Conservation (phyloP, 1,284 basidiomycete genomes). For the Pseudozyma thailandica region DNA sequence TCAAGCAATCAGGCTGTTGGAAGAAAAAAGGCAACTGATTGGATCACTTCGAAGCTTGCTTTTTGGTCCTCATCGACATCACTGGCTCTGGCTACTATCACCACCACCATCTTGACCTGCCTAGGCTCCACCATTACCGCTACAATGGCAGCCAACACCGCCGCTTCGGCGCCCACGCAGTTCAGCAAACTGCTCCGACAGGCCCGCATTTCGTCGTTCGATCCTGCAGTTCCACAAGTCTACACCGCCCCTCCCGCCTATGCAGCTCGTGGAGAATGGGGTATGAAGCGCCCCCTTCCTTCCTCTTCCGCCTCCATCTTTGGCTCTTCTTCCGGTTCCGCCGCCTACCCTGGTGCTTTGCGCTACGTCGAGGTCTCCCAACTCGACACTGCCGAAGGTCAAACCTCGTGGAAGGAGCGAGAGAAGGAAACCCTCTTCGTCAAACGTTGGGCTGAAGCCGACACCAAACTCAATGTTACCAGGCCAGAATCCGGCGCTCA, state of each 20-base stretch:
- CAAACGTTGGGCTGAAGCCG: conserved; percentile 57
- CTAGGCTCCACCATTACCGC: background rate
- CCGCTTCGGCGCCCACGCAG: conserved; percentile 42
- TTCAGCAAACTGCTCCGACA: conserved; percentile 57
- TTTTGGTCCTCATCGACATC: conserved; percentile 1
- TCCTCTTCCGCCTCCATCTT: conserved; percentile 48
- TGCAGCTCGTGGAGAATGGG: conserved; percentile 62
- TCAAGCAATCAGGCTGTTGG: too few relatives aligned
- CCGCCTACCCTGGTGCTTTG: conserved; percentile 45
- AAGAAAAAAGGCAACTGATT: conserved; percentile 15
- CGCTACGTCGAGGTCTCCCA: conserved; percentile 55
- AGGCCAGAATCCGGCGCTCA: conserved; percentile 17
- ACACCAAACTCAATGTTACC: conserved; percentile 45
- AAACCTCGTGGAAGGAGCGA: conserved; percentile 58
- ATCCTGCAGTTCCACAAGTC: conserved; percentile 56
- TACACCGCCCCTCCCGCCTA: conserved; percentile 61
- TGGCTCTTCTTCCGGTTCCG: conserved; percentile 49
- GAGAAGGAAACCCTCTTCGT: conserved; percentile 59
- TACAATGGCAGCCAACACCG: conserved; percentile 30
- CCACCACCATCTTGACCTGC: background rate
- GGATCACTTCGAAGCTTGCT: conserved; percentile 4
- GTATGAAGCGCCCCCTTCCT: conserved; percentile 60
- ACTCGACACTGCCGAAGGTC: conserved; percentile 56
- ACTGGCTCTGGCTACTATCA: background rate
- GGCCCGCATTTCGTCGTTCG: conserved; percentile 56